Percentiles rank a stretch among this genome's conserved stretches.
Conservation (phyloP, 345 rosid species). For the Aquilaria yunnanensis region DNA sequence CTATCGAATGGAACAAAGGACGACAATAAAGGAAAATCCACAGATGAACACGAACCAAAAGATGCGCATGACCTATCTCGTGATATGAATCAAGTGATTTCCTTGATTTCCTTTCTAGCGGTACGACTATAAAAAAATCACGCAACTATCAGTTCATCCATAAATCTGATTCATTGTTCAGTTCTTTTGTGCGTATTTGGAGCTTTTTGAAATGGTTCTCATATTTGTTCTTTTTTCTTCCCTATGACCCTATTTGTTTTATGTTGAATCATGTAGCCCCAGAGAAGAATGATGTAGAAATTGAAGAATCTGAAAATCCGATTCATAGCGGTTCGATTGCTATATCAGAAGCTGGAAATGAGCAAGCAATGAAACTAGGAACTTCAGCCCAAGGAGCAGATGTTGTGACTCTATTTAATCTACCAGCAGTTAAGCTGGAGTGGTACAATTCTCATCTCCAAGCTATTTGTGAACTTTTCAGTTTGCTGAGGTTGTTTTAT, state of each 20-base stretch:
- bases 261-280: constrained; percentile 21
- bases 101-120: constrained; percentile 8
- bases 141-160: neutral
- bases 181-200: constrained; percentile 6
- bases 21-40: constrained; percentile 17
- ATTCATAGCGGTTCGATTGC: neutral
- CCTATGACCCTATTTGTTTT: neutral
- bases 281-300: constrained; percentile 22
- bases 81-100: constrained; percentile 6
- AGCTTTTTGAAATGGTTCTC: no score
- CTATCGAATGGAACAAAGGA: constrained; percentile 32
- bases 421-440: constrained; percentile 25
- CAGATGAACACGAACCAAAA: constrained; percentile 16
- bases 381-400: constrained; percentile 8
- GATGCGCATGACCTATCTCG: constrained; percentile 13
- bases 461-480: neutral
- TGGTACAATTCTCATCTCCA: constrained; percentile 17
- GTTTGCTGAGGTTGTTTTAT: neutral
- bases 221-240: neutral
- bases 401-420: constrained; percentile 17
- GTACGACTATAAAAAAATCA: neutral
- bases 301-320: constrained; percentile 16
- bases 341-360: constrained; percentile 11
- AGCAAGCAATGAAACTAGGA: constrained; percentile 11
- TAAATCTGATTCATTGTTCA: constrained; percentile 14